Evolutionary conservation across 2,329 filamentous ascomycete species (phyloP).

Genomic region (Diaporthe citriasiana): DNA sequence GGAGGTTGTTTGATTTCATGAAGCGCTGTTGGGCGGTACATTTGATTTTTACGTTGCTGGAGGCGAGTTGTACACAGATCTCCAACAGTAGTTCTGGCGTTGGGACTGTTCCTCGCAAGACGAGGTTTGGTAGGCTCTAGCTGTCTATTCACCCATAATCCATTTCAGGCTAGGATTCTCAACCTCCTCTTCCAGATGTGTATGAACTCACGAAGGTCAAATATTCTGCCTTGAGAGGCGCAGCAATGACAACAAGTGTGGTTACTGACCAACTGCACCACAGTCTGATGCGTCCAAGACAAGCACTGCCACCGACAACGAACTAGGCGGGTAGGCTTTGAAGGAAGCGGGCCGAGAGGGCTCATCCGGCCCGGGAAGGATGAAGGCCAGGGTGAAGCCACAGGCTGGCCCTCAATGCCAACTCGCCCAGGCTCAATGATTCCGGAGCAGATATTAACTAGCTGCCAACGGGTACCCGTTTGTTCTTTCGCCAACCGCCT

Average conservation of each 20-base stretch:
- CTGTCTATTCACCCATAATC: neutral
- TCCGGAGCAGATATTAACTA: neutral
- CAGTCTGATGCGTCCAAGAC: slow-evolving; percentile 11
- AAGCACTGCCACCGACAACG: neutral
- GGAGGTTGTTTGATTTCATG: neutral
- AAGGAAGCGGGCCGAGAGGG: slow-evolving; percentile 29
- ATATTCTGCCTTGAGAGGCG: neutral
- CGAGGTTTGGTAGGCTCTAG: no score
- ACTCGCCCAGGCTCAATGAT: neutral
- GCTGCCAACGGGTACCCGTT: neutral
- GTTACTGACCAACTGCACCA: neutral
- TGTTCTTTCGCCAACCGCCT: neutral
- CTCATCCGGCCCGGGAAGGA: slow-evolving; percentile 11
- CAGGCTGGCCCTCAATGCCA: neutral
- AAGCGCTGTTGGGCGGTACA: slow-evolving; percentile 8
- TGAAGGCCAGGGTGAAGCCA: neutral
- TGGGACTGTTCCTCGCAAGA: no score
- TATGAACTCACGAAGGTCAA: neutral
- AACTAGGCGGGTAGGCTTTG: neutral
- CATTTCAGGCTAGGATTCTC: no score
- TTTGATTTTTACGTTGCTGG: neutral
- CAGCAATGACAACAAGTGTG: neutral
- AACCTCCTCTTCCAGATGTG: no score
- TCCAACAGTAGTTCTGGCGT: neutral
- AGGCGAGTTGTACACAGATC: neutral